A percentile compares a stretch with the other conserved stretches of the same genome.
phyloP scores from a whole-genome alignment of 768 basidiomycete species.

The Piloderma croceum region DNA sequence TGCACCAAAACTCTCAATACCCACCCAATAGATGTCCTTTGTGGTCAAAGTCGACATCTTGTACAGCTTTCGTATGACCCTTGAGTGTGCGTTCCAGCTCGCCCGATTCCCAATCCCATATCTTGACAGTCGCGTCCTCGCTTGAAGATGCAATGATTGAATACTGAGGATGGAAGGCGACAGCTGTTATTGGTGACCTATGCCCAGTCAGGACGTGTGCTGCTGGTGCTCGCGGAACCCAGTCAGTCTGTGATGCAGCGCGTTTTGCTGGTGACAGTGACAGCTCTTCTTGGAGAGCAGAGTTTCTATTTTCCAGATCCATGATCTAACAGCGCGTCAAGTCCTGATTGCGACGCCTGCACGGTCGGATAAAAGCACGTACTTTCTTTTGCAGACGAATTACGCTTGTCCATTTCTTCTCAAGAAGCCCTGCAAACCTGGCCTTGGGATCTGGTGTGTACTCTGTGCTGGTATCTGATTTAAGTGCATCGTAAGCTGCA shows the following conservation, averaged over 20 bases:
- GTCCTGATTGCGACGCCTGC: conserved; percentile 4
- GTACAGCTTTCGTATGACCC: conserved; percentile 85
- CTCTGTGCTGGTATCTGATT: conserved; percentile 48
- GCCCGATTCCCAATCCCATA: conserved; percentile 96
- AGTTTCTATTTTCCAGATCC: conserved; percentile 85
- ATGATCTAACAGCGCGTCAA: conserved; percentile 59
- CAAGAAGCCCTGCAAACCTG: conserved; percentile 79
- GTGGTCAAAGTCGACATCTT: conserved; percentile 83
- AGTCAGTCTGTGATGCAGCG: conserved; percentile 62
- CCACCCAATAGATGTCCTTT: conserved; percentile 79
- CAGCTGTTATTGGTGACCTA: conserved; percentile 66
- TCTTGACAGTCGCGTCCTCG: conserved; percentile 85
- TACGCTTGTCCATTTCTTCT: conserved; percentile 98
- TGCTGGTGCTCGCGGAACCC: conserved; percentile 84
- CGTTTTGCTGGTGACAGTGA: conserved; percentile 43
- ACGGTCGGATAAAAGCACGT: conserved; percentile 8
- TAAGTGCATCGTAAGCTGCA: conserved; percentile 56
- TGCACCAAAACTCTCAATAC: conserved; percentile 11
- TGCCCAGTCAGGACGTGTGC: conserved; percentile 75
- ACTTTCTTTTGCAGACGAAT: conserved; percentile 96
- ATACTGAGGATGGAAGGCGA: conserved; percentile 85
- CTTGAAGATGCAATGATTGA: conserved; percentile 79
- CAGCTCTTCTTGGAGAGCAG: conserved; percentile 70
- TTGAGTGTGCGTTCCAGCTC: conserved; percentile 90
- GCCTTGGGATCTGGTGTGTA: conserved; percentile 83